Base-by-base conservation (phyloP, 2,329 filamentous ascomycete species). In the Fusarium sp. region DNA sequence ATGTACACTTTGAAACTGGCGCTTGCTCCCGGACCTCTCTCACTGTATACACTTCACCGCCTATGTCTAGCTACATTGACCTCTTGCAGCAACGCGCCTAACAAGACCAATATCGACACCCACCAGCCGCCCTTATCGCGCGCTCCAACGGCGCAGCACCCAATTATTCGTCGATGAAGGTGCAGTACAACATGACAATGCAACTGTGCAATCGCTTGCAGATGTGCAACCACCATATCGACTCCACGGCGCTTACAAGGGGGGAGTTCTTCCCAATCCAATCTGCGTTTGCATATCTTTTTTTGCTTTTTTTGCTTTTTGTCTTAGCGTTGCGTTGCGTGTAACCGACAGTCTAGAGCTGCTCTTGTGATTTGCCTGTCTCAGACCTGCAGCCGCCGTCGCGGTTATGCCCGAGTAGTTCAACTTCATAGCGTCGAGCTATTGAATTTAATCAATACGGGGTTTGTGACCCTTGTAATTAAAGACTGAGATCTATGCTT, bases 101-200 rank as follows among this genome's bases (percentile, higher is more conserved):
- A 36, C 24, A 38, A 17, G 8, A 31, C 59, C 61, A 64, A 50
- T 50, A 50, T 64, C 11, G 40, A 26, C 34, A 21, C 15, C 26
- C 31, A 21, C 49, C 58, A 73, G 44, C 63, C 71, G 71, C 69
- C 62, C 34, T 65, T 64, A 57, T 51, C 71, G 67, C 71, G 71
- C 62, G 56, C 56, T 39, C 45, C 54, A 56, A 56, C 60, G 42
- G 64, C 50, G 50, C 53, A 60, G 56, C 51, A 67, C 9, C 52
- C 65, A 63, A 69, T 61, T 44, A 28, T 34, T 51, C 19, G 39
- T 17, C 22, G 51, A 36, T 26, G 31, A 38, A 13, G 40, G 36
- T 39, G 51, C 43, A 46, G 60, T 40, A 65, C 40, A 65, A 47
- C 28, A 46, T 47, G 31, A 57, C 56, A 57, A 54, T 53, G 33